Evolutionary conservation across 257 asterid species (phyloP).

Genomic region (Solanum etuberosum): DNA sequence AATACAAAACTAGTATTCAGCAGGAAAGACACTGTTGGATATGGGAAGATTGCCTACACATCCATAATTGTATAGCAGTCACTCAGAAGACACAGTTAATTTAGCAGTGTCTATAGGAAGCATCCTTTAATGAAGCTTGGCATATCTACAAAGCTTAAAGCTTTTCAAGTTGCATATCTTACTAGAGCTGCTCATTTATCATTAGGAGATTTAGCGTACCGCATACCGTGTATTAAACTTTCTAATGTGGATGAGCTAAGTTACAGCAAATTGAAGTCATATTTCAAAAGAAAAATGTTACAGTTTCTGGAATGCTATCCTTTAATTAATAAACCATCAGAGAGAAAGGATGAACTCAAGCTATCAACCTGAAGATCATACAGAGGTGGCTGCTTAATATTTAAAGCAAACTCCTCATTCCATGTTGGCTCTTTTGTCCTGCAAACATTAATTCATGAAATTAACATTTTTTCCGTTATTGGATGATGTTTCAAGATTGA

Average conservation of each 20-base stretch:
- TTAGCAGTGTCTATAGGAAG: neutral
- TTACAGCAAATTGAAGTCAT: neutral
- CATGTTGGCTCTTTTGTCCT: slow-evolving; percentile 94
- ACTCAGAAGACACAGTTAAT: neutral
- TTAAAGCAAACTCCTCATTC: slow-evolving; percentile 90
- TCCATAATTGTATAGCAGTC: neutral
- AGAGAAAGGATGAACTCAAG: neutral
- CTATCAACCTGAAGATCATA: slow-evolving; percentile 72
- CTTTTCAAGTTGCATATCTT: neutral
- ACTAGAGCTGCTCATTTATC: neutral
- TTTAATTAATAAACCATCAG: neutral
- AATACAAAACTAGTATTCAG: neutral
- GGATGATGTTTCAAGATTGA: neutral
- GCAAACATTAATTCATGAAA: slow-evolving; percentile 19
- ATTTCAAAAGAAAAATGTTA: neutral
- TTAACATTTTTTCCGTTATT: neutral
- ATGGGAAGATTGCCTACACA: neutral
- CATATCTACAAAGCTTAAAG: neutral
- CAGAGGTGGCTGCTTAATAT: slow-evolving; percentile 66
- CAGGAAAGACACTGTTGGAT: neutral
- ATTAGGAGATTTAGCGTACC: neutral
- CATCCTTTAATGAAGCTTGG: neutral
- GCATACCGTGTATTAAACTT: neutral
- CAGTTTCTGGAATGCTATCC: neutral
- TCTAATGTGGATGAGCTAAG: neutral